Conservation (phyloP, 2,329 filamentous ascomycete species). For the Aspergillus sp. region DNA sequence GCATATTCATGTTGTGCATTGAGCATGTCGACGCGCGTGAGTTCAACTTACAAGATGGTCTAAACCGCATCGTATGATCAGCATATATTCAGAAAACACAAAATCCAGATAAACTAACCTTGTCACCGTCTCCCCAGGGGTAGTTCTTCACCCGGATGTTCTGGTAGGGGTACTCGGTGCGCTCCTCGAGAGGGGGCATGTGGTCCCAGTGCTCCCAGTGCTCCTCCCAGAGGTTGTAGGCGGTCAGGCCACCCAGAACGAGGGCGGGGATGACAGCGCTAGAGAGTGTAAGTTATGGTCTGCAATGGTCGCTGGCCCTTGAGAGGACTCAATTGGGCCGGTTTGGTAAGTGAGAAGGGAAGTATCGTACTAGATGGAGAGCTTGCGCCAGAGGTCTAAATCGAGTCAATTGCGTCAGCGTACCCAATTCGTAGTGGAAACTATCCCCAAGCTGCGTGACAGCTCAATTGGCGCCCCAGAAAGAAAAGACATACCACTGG, state of each 20-base stretch:
- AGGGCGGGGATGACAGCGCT: slow-evolving; percentile 76
- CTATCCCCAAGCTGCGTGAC: no score
- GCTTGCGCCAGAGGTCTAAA: slow-evolving; percentile 89
- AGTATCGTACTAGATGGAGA: slow-evolving; percentile 83
- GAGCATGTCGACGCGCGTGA: neutral
- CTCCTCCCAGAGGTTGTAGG: slow-evolving; percentile 87
- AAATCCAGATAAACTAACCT: slow-evolving; percentile 57
- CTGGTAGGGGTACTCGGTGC: slow-evolving; percentile 91
- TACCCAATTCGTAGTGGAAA: neutral
- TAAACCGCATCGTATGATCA: slow-evolving; percentile 27
- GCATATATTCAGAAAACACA: neutral
- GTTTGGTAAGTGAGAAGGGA: neutral
- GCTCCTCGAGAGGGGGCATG: slow-evolving; percentile 83
- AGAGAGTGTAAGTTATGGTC: slow-evolving; percentile 16
- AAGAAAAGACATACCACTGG: slow-evolving; percentile 66
- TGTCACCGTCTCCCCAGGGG: slow-evolving; percentile 93
- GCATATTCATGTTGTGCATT: no score
- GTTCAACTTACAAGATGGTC: slow-evolving; percentile 65
- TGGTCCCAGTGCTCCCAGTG: slow-evolving; percentile 97
- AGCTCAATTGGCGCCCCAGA: slow-evolving; percentile 7
- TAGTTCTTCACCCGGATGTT: slow-evolving; percentile 97
- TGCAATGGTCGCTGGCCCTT: neutral
- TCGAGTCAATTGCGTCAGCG: slow-evolving; percentile 27
- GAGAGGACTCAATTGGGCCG: neutral
- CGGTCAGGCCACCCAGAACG: slow-evolving; percentile 72